Evolutionary conservation across 305 asterid genomes (phyloP).

Genomic region (Rubia peregrina): DNA sequence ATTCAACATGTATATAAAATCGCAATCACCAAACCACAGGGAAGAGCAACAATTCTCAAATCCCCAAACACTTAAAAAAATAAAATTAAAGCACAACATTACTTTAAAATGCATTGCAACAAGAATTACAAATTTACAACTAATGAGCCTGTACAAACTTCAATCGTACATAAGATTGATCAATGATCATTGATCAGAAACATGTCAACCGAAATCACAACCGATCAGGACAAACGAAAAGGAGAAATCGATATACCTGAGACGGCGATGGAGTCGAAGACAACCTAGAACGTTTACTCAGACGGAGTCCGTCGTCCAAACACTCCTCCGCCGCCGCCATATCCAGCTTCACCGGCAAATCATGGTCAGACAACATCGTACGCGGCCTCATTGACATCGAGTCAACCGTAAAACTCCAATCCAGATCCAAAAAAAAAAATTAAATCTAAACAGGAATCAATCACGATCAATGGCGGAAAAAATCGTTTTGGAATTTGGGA

Average conservation of each 20-base stretch:
- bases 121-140: too few relatives aligned
- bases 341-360: constrained; percentile 23
- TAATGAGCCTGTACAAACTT: too few relatives aligned
- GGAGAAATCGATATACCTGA: constrained; percentile 17
- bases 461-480: not conserved
- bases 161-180: too few relatives aligned
- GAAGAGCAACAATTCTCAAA: too few relatives aligned
- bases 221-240: not conserved
- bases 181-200: not conserved
- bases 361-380: constrained; percentile 17
- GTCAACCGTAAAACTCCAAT: constrained; percentile 13
- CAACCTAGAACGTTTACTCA: constrained; percentile 21
- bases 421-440: not conserved
- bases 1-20: too few relatives aligned
- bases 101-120: not conserved
- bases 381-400: constrained; percentile 14
- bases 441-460: not conserved
- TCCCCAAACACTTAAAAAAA: too few relatives aligned
- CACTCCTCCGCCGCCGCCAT: constrained; percentile 16
- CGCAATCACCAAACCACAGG: too few relatives aligned
- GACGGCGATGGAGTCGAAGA: constrained; percentile 14
- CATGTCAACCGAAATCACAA: not conserved
- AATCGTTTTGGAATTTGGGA: not conserved
- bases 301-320: constrained; percentile 21
- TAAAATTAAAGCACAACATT: too few relatives aligned